Conservation (phyloP, 306 rosid genomes). For the Herpetospermum pedunculosum region DNA sequence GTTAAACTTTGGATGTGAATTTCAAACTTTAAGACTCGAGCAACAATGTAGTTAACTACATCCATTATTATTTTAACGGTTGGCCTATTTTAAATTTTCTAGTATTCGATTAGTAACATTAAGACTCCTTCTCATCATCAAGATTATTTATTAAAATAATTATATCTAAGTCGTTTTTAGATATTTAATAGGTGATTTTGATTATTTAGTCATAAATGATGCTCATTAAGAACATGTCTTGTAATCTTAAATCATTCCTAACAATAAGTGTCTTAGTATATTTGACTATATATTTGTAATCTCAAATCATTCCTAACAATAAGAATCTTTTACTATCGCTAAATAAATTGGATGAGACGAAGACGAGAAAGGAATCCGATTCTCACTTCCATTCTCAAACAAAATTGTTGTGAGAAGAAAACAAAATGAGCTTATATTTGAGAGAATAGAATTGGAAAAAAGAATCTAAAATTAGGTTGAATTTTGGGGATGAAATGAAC, state of each 20-base stretch:
- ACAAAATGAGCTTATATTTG: too few relatives aligned
- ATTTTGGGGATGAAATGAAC: not conserved
- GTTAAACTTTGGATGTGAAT: not conserved
- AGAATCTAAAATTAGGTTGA: not conserved
- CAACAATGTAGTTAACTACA: too few relatives aligned
- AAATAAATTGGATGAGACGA: not conserved
- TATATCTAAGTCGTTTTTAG: not conserved
- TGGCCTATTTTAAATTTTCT: too few relatives aligned
- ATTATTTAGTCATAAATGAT: not conserved
- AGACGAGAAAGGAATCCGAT: not conserved
- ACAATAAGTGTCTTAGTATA: too few relatives aligned
- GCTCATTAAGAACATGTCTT: not conserved
- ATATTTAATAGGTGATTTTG: not conserved
- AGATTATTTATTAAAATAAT: too few relatives aligned
- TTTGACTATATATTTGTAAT: too few relatives aligned
- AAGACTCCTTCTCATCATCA: too few relatives aligned
- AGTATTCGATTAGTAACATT: too few relatives aligned
- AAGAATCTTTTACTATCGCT: not conserved
- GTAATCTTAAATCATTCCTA: not conserved
- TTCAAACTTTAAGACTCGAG: not conserved
- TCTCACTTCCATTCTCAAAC: not conserved
- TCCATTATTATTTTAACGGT: too few relatives aligned
- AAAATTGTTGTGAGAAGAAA: too few relatives aligned
- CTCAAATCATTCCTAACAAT: too few relatives aligned
- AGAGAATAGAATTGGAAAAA: not conserved